Evolutionary conservation across 345 rosid genomes (phyloP), one percentile per base, ranked within the genome.

Genomic region (Durio zibethinus): DNA sequence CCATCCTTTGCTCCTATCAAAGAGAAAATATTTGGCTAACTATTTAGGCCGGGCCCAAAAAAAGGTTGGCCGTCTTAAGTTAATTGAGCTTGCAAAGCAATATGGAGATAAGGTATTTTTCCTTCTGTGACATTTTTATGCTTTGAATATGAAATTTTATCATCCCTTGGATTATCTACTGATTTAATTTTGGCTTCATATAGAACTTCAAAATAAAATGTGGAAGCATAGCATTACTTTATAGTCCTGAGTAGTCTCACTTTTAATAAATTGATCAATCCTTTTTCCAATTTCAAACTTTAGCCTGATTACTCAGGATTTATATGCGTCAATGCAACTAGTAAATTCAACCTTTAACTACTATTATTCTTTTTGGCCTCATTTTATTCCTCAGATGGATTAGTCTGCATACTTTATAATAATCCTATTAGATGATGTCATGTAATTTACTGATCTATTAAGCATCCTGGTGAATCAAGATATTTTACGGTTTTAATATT

Each of bases 41-140:
- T 96, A 90, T 84, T 85, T 96, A 75, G 99, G 99, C 40, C 91
- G 99, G 77, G 98, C 97, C 14, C 99, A 93, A 75, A 93, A 90
- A 63, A 96, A 93, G 81, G 82, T 82, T 83, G 99, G 97, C 35
- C 90, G 98, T 63, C 91, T 96, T 79, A 87, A 86, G 80, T 80
- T 96, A 80, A 92, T 96, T 62, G 91, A 92, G 76, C 94, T 96
- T 53, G 86, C 98, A 69, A 88, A 89, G 81, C 90, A 91, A 80
- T 92, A 83, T 84, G 94, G 97, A 38, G 87, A 92, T 66, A 93
- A 92, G 97, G 98, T 92, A 82, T 60, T 27, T 76, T 38, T 78
- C 52, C 56, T 48, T 35, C 62, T 48, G 21, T 48, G 45, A 10
- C 29, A 33, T 15, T 52, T 72, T 47, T 23, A 36, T 43, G n/a